These are phyloP conservation scores for Sclerotinia nivalis DNA, from an alignment of 2,329 filamentous ascomycete genomes.

Conservation along the genomic window DNA sequence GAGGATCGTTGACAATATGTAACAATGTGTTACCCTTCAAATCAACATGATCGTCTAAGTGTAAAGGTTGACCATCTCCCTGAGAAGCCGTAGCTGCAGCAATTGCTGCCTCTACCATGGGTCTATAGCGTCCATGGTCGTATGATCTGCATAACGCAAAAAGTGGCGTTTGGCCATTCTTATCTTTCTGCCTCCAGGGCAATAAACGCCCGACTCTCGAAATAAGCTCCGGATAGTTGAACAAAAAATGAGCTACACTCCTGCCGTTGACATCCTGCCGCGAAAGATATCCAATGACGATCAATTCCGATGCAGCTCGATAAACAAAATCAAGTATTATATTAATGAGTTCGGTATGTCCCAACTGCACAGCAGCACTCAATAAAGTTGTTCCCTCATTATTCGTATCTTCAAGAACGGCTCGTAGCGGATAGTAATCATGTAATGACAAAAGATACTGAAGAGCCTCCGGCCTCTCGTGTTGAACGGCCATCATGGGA, in stretches of 20 bases:
- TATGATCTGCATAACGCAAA: constrained; percentile 96
- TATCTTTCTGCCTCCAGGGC: constrained; percentile 88
- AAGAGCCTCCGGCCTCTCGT: constrained; percentile 69
- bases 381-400: constrained; percentile 87
- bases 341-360: constrained; percentile 72
- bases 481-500: constrained; percentile 80
- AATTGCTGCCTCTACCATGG: constrained; percentile 84
- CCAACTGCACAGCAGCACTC: constrained; percentile 86
- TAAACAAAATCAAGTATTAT: constrained; percentile 72
- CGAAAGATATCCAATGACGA: constrained; percentile 67
- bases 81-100: constrained; percentile 73
- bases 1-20: constrained; percentile 90
- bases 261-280: constrained; percentile 82
- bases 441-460: constrained; percentile 76
- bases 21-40: constrained; percentile 89
- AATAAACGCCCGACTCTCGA: constrained; percentile 72
- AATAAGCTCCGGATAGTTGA: constrained; percentile 84
- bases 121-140: constrained; percentile 81
- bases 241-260: constrained; percentile 93
- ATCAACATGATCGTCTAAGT: constrained; percentile 91
- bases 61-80: constrained; percentile 74
- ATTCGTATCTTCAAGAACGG: constrained; percentile 80
- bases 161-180: constrained; percentile 95
- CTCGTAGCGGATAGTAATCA: constrained; percentile 70
- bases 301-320: constrained; percentile 53